phyloP scores from a whole-genome alignment of 1,284 basidiomycete species.

The Wolfiporia cocos region DNA sequence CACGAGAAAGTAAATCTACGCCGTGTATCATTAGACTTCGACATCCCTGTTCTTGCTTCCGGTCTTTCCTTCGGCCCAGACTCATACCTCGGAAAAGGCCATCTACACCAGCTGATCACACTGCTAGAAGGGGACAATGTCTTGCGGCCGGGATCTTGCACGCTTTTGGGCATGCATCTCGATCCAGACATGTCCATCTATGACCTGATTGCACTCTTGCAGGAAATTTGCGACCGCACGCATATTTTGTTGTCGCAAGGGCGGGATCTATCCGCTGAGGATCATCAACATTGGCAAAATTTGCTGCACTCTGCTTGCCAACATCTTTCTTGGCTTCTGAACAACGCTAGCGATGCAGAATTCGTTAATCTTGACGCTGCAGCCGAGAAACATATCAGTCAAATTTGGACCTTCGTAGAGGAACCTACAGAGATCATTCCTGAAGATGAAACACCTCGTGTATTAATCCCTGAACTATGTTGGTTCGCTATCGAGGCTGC shows the following conservation, averaged over 20 bases:
- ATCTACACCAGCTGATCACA: slow-evolving; percentile 47
- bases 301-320: slow-evolving; percentile 20
- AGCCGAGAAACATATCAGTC: slow-evolving; percentile 32
- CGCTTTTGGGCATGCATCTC: slow-evolving; percentile 14
- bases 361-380: slow-evolving; percentile 23
- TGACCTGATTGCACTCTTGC: slow-evolving; percentile 18
- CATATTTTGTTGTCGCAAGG: slow-evolving; percentile 31
- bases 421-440: slow-evolving; percentile 17
- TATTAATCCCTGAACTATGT: slow-evolving; percentile 37
- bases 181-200: slow-evolving; percentile 14
- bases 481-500: slow-evolving; percentile 64
- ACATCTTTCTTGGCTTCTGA: slow-evolving; percentile 22
- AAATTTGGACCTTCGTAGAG: slow-evolving; percentile 28
- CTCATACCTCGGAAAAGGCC: slow-evolving; percentile 51
- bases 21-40: slow-evolving; percentile 39
- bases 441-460: slow-evolving; percentile 24
- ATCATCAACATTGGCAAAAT: slow-evolving; percentile 20
- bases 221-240: slow-evolving; percentile 12
- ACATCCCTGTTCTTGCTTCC: slow-evolving; percentile 39
- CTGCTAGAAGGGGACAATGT: slow-evolving; percentile 22
- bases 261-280: slow-evolving; percentile 28
- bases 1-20: slow-evolving; percentile 7
- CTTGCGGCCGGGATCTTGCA: slow-evolving; percentile 9
- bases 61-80: slow-evolving; percentile 42
- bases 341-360: slow-evolving; percentile 10